Base-by-base conservation (phyloP, 2,329 filamentous ascomycete species). In the Dactylella cylindrospora region DNA sequence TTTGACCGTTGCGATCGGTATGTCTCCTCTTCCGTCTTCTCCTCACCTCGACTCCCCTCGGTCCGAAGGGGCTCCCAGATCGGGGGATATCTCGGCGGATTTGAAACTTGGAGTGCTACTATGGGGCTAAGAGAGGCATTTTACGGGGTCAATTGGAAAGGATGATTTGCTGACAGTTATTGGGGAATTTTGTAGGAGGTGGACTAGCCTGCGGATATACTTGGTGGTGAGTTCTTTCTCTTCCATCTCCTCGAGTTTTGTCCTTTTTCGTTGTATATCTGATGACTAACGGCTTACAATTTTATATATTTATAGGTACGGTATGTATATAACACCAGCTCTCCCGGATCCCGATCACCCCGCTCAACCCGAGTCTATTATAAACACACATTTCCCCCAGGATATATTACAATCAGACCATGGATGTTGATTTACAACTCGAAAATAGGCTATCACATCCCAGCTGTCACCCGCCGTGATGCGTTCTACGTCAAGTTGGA, bases 1-100 rank as follows among this genome's bases (percentile, higher is more conserved):
- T 74, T 75, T 86, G 70, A 81, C 80, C 70, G 80, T 84, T 71
- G 80, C 81, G 67, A 75, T 83, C 70, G 83, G 83, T 84, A 76
- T 73, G 81, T 77, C 26, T 23, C 50, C 8, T 8, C 22, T 19
- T 47, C 3, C 6, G 35, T 22, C 26, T 50, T 28, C 19, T 49
- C 13, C 31, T 43, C 40, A 28, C 38, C 47, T 49, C 61, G 66
- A 61, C 65, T 65, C 44, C 40, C 29, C 22, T 20, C 26, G 12
- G 36, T 33, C 13, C 36, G 25, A 13, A 55, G 32, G 19, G 40
- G 12, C n/a, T 15, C 39, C 15, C 26, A 29, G 35, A 43, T 28
- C 25, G n/a, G n/a, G n/a, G n/a, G n/a, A n/a, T n/a, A n/a, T n/a
- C n/a, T n/a, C n/a, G n/a, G n/a, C n/a, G n/a, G n/a, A n/a, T n/a